phyloP scores from a whole-genome alignment of 352 stramenopile species.

The Phytophthora megakarya region DNA sequence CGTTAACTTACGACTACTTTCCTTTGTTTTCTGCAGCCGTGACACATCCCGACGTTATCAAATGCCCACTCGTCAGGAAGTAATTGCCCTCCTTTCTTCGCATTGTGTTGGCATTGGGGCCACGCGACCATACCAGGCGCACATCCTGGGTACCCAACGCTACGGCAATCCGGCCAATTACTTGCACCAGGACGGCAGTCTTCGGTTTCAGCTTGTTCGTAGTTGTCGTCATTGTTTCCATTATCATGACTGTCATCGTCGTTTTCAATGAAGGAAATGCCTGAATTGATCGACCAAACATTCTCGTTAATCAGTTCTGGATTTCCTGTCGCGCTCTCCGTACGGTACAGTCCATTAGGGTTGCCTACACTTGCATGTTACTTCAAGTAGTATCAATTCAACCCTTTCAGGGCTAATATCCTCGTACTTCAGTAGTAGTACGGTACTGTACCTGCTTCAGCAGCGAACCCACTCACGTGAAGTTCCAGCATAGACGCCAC shows the following conservation, averaged over 20 bases:
- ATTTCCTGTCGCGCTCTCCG: neutral
- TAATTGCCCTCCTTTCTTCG: too few relatives aligned
- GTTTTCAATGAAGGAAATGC: too few relatives aligned
- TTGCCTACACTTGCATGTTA: too few relatives aligned
- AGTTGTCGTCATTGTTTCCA: neutral
- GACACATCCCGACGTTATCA: too few relatives aligned
- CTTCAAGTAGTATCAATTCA: too few relatives aligned
- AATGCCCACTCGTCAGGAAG: too few relatives aligned
- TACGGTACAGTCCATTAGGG: neutral
- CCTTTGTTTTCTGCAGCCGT: too few relatives aligned
- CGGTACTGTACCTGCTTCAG: neutral
- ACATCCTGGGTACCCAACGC: conserved; percentile 7
- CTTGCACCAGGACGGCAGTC: conserved; percentile 3
- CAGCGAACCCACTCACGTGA: neutral
- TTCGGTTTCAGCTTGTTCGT: neutral
- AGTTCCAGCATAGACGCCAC: neutral
- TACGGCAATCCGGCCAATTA: conserved; percentile 8
- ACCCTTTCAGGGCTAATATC: too few relatives aligned
- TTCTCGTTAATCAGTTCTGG: neutral
- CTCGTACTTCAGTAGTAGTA: too few relatives aligned
- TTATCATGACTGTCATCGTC: neutral
- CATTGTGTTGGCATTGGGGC: conserved; percentile 9
- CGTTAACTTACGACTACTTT: too few relatives aligned
- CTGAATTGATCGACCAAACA: too few relatives aligned
- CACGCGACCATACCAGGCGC: conserved; percentile 8